These are phyloP conservation scores for Lizanozyma gosingica DNA, from an alignment of 1,139 yeast genomes.

Conservation along the genomic window DNA sequence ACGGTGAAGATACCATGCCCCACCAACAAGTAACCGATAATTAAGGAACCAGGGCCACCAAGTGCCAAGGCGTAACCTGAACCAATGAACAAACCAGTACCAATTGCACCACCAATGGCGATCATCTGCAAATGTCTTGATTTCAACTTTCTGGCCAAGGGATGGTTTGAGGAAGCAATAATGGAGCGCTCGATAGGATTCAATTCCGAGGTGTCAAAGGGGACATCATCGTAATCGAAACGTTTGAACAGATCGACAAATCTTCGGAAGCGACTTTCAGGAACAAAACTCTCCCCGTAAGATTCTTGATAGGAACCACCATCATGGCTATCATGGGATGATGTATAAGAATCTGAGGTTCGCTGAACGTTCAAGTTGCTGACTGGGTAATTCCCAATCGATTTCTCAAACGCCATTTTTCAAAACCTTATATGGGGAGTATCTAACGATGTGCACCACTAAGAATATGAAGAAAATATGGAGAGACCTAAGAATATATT, in stretches of 20 bases:
- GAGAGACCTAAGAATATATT: no score
- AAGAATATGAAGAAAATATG: no score
- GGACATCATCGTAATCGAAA: constrained; percentile 16
- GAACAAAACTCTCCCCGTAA: background rate
- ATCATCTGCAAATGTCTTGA: constrained; percentile 37
- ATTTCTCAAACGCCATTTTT: background rate
- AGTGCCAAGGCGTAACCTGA: constrained; percentile 45
- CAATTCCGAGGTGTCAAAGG: constrained; percentile 4
- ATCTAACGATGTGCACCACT: no score
- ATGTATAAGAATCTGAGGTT: background rate
- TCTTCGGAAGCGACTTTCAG: constrained; percentile 12
- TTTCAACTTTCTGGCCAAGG: constrained; percentile 27
- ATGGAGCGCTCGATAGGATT: background rate
- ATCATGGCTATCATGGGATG: no score
- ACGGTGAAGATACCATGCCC: constrained; percentile 22
- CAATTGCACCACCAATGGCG: constrained; percentile 38
- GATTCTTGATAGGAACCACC: background rate
- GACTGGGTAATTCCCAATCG: background rate
- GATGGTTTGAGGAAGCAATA: constrained; percentile 14
- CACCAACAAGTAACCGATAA: constrained; percentile 22
- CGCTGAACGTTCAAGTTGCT: background rate
- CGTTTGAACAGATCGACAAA: constrained; percentile 22
- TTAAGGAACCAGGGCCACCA: constrained; percentile 64
- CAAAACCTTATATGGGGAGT: background rate
- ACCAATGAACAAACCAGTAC: constrained; percentile 34